phyloP scores from a whole-genome alignment of 495 filamentous ascomycete genomes.

The Penicillium verhagenii region DNA sequence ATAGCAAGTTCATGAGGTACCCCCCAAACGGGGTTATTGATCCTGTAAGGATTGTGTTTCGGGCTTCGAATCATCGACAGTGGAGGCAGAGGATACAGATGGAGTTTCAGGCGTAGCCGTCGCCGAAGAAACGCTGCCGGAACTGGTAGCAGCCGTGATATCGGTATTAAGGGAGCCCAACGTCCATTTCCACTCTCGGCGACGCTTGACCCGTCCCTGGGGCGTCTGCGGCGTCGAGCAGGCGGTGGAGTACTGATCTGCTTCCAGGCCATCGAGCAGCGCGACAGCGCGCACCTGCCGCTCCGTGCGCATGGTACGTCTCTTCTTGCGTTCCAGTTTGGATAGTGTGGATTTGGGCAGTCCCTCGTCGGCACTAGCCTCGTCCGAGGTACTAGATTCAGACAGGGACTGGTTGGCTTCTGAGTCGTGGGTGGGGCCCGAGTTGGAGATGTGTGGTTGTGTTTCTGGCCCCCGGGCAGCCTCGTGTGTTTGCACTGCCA shows the following conservation, averaged over 20 bases:
- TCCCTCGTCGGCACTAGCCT: slow-evolving; percentile 24
- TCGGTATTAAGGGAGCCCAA: slow-evolving; percentile 39
- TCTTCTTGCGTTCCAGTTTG: slow-evolving; percentile 36
- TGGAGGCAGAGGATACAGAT: slow-evolving; percentile 2
- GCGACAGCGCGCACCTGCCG: slow-evolving; percentile 45
- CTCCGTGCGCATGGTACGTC: slow-evolving; percentile 37
- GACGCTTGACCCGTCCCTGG: slow-evolving; percentile 48
- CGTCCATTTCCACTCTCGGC: slow-evolving; percentile 59
- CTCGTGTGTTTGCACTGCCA: background rate
- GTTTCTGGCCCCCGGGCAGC: slow-evolving; percentile 4
- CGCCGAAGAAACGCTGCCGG: slow-evolving; percentile 1
- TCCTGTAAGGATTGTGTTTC: background rate
- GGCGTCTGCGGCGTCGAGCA: slow-evolving; percentile 49
- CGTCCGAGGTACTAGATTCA: slow-evolving; percentile 44
- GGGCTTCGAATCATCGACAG: background rate
- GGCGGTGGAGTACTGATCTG: slow-evolving; percentile 22
- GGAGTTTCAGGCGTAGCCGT: background rate
- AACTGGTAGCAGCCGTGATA: background rate
- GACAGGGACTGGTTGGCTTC: slow-evolving; percentile 33
- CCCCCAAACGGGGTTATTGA: background rate
- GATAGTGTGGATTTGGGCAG: slow-evolving; percentile 7
- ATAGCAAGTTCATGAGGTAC: background rate
- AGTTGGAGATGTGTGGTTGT: slow-evolving; percentile 36
- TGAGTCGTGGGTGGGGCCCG: slow-evolving; percentile 34
- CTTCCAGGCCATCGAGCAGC: slow-evolving; percentile 37